Base-by-base conservation (phyloP, 345 rosid species). In the Isatis tinctoria region DNA sequence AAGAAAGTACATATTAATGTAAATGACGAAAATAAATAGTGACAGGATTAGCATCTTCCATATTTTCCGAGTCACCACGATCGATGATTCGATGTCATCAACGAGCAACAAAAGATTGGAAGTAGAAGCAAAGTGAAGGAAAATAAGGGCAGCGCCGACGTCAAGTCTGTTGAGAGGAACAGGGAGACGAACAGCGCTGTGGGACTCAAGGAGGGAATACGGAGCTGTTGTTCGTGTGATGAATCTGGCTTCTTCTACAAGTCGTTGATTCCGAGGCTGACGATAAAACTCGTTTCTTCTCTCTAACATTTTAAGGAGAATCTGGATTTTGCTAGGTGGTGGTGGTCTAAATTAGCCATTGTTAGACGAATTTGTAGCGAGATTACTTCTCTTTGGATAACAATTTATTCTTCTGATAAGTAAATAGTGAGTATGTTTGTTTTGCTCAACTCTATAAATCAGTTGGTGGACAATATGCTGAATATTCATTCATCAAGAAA, bases 131-230 rank as follows among this genome's bases (percentile, higher is more conserved):
- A 22, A 22, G 24, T 1, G 24, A 22, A 22, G 24, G 59, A 53
- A 35, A 53, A 53, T 35, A 53, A 53, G 59, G 59, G 27, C 59
- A 35, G 35, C 6, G 27, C 59, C 18, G 35, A 35, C 27, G 59
- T 35, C 35, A 53, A 53, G 59, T 22, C 24, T 22, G 24, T 22
- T 22, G 24, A 22, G 24, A 22, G 56, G 37, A 65, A 71, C 97
- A 91, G 97, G 99, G 99, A 73, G 82, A n/a, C n/a, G 99, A 65
- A 87, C 96, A 32, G 92, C 97, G 28, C 60, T 91, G 60, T 92
- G 99, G 97, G 97, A 92, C 83, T 91, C 60, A 89, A 88, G 82
- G 82, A 82, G 37, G 93, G 88, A 60, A n/a, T 88, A 86, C 17
- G 97, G 97, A 67, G 89, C 92, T 48, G 61, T 91, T 13, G 83